phyloP scores from a whole-genome alignment of 2,329 filamentous ascomycete genomes.

The Fusarium citri region DNA sequence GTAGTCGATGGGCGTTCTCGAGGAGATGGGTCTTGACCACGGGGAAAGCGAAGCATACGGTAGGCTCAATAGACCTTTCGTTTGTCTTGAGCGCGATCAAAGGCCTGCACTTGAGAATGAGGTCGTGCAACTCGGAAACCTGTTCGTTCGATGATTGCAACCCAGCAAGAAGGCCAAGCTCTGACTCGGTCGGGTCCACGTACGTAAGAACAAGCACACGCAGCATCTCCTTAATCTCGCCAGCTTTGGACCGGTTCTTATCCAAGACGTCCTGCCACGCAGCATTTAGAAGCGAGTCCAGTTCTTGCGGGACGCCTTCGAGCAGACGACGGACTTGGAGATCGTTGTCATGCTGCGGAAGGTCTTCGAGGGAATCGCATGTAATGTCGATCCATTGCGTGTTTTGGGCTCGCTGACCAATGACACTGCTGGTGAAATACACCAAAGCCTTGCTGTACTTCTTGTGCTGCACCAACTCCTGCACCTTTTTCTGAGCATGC shows the following conservation, averaged over 20 bases:
- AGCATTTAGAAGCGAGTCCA: conserved; percentile 52
- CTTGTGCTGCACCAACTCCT: conserved; percentile 50
- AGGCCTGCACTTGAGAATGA: conserved; percentile 55
- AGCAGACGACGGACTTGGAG: conserved; percentile 54
- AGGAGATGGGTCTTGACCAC: conserved; percentile 55
- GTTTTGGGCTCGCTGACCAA: conserved; percentile 56
- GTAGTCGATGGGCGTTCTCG: conserved; percentile 50
- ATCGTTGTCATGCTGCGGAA: conserved; percentile 53
- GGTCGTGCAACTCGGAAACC: conserved; percentile 49
- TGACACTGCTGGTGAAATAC: conserved; percentile 57
- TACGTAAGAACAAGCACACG: conserved; percentile 56
- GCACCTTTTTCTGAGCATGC: conserved; percentile 52
- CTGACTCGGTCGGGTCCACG: conserved; percentile 54
- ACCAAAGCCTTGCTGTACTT: conserved; percentile 56
- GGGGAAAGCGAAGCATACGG: conserved; percentile 15
- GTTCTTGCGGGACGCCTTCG: conserved; percentile 55
- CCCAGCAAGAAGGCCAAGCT: conserved; percentile 54
- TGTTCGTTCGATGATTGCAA: conserved; percentile 49
- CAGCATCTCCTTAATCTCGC: conserved; percentile 57
- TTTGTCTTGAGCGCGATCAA: conserved; percentile 43
- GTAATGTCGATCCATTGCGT: conserved; percentile 60
- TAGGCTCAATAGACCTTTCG: conserved; percentile 33
- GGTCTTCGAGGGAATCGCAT: conserved; percentile 55
- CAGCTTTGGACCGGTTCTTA: conserved; percentile 47
- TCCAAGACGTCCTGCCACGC: conserved; percentile 54